phyloP scores from a whole-genome alignment of 352 stramenopile species.

The Globisporangium cederbergense region DNA sequence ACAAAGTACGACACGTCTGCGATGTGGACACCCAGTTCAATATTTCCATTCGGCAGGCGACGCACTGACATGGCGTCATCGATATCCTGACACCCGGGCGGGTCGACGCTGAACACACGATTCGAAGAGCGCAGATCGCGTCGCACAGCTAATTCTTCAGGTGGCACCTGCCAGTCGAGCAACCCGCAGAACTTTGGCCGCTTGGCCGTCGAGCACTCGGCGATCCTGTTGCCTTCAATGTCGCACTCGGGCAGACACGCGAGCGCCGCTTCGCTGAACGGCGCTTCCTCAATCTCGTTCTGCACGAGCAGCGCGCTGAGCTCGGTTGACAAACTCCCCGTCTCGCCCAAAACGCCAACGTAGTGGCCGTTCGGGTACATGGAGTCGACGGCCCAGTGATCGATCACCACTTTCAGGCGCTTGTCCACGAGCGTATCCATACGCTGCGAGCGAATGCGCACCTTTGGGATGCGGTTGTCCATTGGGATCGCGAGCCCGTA shows the following conservation, averaged over 20 bases:
- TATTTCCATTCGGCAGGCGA: conserved; percentile 67
- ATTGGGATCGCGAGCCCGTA: conserved; percentile 77
- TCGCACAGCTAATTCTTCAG: conserved; percentile 42
- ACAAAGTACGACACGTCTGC: conserved; percentile 99
- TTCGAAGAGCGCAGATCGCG: conserved; percentile 70
- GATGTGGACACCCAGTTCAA: conserved; percentile 98
- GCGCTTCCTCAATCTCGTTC: conserved; percentile 77
- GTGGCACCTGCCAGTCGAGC: conserved; percentile 66
- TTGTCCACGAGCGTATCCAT: conserved; percentile 75
- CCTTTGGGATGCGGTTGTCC: conserved; percentile 74
- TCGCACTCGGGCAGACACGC: conserved; percentile 79
- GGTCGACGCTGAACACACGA: conserved; percentile 88
- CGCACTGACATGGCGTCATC: conserved; percentile 89
- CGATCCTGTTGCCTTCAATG: conserved; percentile 57
- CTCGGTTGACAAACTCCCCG: conserved; percentile 69
- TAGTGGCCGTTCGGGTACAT: conserved; percentile 83
- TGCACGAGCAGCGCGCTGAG: conserved; percentile 79
- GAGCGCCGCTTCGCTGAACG: conserved; percentile 83
- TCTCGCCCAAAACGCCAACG: conserved; percentile 60
- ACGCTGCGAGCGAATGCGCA: conserved; percentile 76
- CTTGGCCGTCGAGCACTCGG: conserved; percentile 77
- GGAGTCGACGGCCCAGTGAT: conserved; percentile 73
- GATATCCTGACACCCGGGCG: conserved; percentile 88
- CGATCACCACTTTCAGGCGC: conserved; percentile 79
- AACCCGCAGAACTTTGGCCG: conserved; percentile 45